phyloP scores from a whole-genome alignment of 768 basidiomycete genomes.

The Lactarius psammicola region DNA sequence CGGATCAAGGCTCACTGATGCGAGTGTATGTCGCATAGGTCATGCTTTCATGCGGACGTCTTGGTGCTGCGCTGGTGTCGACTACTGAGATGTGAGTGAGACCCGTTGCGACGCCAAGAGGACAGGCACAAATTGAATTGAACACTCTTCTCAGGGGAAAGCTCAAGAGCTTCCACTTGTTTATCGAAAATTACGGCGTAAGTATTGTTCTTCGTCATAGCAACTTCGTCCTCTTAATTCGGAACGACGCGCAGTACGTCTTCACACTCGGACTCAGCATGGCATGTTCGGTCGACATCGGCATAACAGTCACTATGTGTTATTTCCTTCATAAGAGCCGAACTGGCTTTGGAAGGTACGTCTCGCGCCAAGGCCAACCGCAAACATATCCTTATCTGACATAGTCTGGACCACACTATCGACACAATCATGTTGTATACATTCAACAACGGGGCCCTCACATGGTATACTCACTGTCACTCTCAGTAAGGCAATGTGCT shows the following conservation, averaged over 20 bases:
- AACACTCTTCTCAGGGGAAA: not conserved
- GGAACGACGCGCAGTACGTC: slow-evolving; percentile 10
- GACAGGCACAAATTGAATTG: not conserved
- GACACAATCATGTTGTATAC: slow-evolving; percentile 24
- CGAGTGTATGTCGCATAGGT: not conserved
- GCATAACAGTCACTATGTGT: slow-evolving; percentile 11
- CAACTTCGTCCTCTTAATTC: not conserved
- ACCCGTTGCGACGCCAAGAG: not conserved
- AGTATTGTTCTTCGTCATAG: not conserved
- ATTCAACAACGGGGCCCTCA: slow-evolving; percentile 23
- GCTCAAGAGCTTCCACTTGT: slow-evolving; percentile 4
- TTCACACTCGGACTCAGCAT: slow-evolving; percentile 24
- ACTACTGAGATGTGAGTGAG: slow-evolving; percentile 15
- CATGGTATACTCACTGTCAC: slow-evolving; percentile 2
- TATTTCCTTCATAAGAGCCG: slow-evolving; percentile 24
- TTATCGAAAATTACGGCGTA: slow-evolving; percentile 14
- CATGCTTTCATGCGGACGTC: slow-evolving; percentile 1
- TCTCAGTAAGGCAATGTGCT: not conserved
- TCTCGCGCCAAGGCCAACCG: not conserved
- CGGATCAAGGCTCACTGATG: not conserved
- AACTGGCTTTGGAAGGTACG: slow-evolving; percentile 20
- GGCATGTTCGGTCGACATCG: slow-evolving; percentile 15
- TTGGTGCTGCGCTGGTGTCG: slow-evolving; percentile 8
- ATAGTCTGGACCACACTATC: slow-evolving; percentile 23
- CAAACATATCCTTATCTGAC: not conserved